Conservation (phyloP, 805 yeast species). For the Wickerhamiella alocasiicola region DNA sequence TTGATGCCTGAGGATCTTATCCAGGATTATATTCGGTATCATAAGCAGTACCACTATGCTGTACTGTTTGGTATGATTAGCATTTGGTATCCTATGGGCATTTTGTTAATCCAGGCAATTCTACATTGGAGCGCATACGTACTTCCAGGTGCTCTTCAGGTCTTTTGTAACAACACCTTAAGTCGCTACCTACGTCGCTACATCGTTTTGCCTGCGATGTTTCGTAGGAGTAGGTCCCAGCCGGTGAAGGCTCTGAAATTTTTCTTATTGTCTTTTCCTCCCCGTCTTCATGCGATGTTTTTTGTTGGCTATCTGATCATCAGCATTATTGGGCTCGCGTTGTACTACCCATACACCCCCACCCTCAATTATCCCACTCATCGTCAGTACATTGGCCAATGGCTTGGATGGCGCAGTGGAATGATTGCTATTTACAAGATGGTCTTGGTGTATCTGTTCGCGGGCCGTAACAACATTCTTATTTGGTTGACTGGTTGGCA, state of each 20-base stretch:
- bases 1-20: not conserved
- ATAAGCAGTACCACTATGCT: constrained; percentile 3
- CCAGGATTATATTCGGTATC: not conserved
- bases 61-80: constrained; percentile 9
- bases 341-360: constrained; percentile 1
- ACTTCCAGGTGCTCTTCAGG: constrained; percentile 2
- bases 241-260: constrained; percentile 13
- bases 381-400: not conserved
- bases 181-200: constrained; percentile 7
- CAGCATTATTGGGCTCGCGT: constrained; percentile 5
- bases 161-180: not conserved
- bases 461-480: constrained; percentile 55
- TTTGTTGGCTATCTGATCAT: constrained; percentile 26
- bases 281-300: constrained; percentile 32
- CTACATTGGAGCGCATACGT: constrained; percentile 11
- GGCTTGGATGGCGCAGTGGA: constrained; percentile 12
- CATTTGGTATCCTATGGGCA: constrained; percentile 10
- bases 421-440: constrained; percentile 21
- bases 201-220: constrained; percentile 24
- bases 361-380: not conserved
- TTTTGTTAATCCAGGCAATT: constrained; percentile 8
- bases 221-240: constrained; percentile 19
- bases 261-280: constrained; percentile 25
- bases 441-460: constrained; percentile 49
- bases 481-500: constrained; percentile 44